Evolutionary conservation across 1,284 basidiomycete species (phyloP), one percentile per base, ranked within the genome.

Genomic region (Exobasidium cylindrosporum): DNA sequence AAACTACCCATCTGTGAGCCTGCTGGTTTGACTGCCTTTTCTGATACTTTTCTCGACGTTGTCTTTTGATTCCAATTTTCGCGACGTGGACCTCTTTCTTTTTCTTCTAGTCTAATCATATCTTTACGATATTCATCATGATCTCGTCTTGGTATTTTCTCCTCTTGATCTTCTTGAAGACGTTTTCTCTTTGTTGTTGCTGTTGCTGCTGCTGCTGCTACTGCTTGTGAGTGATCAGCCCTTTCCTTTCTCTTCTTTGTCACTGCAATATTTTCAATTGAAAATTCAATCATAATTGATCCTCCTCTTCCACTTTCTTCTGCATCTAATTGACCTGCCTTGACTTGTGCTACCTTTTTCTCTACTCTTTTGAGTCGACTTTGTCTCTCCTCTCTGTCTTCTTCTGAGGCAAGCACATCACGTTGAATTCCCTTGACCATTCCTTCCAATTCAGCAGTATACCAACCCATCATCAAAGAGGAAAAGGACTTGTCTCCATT

Each of bases 401-500:
- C 54, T 30, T 6, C 32, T 46, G 21, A 21, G 31, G 23, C 23
- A 29, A 57, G 58, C 29, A 63, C 64, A 17, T 31, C 43, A 57
- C 35, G 26, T 23, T 68, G 62, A 31, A 70, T 64, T 45, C 67
- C 62, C 23, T 69, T 73, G 10, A 65, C 58, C 44, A 73, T 61
- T 13, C 60, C 57, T 35, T 66, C 63, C 2, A 79, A 72, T 26
- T 79, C 77, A 17, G 74, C 70, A 10, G 50, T 60, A 68, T 70
- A 74, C 74, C 72, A 78, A 55, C 69, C 65, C 26, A 58, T 54
- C 23, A 79, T 66, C 0, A 76, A 61, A 24, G 64, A 64, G 3
- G 47, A 54, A 17, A 76, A 63, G 2, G 59, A 53, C 28, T 68
- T 68, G 81, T 95, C 94, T 77, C 91, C 95, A 82, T 98, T 99